phyloP scores from a whole-genome alignment of 768 basidiomycete genomes.

The Rhizopogon vulgaris region DNA sequence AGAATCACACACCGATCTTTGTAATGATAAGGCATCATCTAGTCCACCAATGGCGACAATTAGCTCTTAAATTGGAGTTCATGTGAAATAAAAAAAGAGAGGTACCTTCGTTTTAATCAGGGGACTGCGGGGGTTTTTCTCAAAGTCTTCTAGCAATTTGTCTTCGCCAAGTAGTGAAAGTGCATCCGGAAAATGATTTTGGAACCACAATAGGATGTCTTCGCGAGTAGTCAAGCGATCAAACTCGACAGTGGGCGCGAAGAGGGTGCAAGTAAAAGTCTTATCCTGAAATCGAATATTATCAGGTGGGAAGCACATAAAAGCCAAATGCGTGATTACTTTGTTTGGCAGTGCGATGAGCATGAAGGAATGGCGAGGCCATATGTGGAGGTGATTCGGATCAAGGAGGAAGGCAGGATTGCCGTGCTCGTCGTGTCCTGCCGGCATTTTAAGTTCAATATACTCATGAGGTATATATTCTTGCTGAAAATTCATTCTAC shows the following conservation, averaged over 20 bases:
- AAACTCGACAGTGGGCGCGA: conserved; percentile 77
- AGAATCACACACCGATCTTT: conserved; percentile 81
- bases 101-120: conserved; percentile 90
- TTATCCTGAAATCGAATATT: conserved; percentile 59
- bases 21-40: conserved; percentile 90
- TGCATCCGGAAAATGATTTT: conserved; percentile 83
- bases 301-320: conserved; percentile 21
- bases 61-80: conserved; percentile 12
- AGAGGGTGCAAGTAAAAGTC: conserved; percentile 95
- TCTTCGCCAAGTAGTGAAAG: conserved; percentile 78
- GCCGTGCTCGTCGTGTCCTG: conserved; percentile 57
- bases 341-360: conserved; percentile 97
- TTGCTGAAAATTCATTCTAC: conserved; percentile 92
- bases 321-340: conserved; percentile 41
- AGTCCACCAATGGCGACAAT: conserved; percentile 9
- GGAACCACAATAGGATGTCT: conserved; percentile 68
- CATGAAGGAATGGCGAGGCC: conserved; percentile 99
- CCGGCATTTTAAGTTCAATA: conserved; percentile 92
- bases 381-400: conserved; percentile 96
- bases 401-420: conserved; percentile 75
- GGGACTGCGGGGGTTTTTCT: conserved; percentile 79
- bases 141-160: conserved; percentile 69
- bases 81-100: conserved; percentile 18
- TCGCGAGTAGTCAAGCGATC: conserved; percentile 58
- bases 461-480: conserved; percentile 96